Conservation (phyloP, 768 basidiomycete species). For the Hydnomerulius pinastri region DNA sequence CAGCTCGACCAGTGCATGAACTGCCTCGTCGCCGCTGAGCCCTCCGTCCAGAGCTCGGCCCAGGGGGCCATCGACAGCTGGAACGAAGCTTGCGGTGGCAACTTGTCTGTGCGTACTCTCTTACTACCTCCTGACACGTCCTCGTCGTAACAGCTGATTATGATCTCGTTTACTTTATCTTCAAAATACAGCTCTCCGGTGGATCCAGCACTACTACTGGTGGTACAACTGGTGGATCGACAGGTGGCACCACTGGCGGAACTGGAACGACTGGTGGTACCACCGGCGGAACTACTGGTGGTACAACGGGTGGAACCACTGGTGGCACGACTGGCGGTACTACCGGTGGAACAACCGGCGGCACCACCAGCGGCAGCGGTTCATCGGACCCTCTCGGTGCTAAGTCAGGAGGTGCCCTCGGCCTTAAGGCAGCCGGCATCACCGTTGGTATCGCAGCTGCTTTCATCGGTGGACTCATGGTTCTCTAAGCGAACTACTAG, state of each 20-base stretch:
- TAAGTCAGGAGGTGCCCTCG: neutral
- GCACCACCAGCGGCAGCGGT: neutral
- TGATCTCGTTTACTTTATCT: neutral
- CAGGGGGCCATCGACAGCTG: constrained; percentile 11
- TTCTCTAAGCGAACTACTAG: constrained; percentile 8
- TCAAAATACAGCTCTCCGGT: constrained; percentile 10
- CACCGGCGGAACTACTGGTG: neutral
- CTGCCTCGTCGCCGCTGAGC: constrained; percentile 13
- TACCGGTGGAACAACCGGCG: neutral
- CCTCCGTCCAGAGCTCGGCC: constrained; percentile 3
- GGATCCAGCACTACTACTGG: constrained; percentile 9
- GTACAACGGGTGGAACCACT: neutral
- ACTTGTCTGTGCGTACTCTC: constrained; percentile 17
- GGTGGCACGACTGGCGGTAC: neutral
- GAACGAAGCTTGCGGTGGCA: constrained; percentile 18
- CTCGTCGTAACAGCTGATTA: neutral
- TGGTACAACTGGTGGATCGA: neutral
- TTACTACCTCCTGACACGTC: too few species aligned
- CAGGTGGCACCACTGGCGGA: neutral
- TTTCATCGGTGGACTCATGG: constrained; percentile 12
- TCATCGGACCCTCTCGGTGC: neutral
- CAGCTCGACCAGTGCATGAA: constrained; percentile 19
- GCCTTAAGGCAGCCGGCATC: constrained; percentile 3
- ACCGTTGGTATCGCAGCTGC: constrained; percentile 6
- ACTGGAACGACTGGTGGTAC: neutral